A percentile compares a stretch with the other conserved stretches of the same genome.
These are phyloP conservation scores for Lactifluus hygrophoroides DNA, from an alignment of 768 basidiomycete genomes.

Conservation along the genomic window DNA sequence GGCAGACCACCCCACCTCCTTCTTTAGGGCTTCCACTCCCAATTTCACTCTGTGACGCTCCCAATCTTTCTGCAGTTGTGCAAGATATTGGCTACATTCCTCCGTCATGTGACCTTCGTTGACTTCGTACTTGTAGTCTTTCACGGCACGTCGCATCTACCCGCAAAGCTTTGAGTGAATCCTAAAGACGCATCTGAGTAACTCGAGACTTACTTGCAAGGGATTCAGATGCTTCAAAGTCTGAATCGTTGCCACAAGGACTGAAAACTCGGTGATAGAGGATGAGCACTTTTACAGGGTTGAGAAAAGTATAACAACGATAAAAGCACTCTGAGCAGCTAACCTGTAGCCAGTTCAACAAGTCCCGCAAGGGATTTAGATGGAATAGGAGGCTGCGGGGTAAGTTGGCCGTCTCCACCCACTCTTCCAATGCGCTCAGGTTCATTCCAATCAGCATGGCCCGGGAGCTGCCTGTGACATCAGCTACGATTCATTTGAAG, in stretches of 20 bases:
- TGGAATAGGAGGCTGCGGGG: conserved; percentile 74
- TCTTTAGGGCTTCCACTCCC: conserved; percentile 76
- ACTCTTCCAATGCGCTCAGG: conserved; percentile 78
- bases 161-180: background rate
- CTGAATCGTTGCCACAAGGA: conserved; percentile 85
- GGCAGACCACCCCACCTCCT: conserved; percentile 46
- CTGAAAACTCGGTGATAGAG: conserved; percentile 79
- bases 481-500: background rate
- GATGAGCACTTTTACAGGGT: conserved; percentile 55
- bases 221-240: conserved; percentile 83
- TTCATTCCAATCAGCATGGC: conserved; percentile 90
- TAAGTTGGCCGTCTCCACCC: conserved; percentile 75
- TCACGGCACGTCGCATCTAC: conserved; percentile 87
- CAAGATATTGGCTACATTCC: conserved; percentile 90
- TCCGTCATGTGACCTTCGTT: conserved; percentile 89
- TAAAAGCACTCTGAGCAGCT: background rate
- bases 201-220: conserved; percentile 53
- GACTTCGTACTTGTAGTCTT: conserved; percentile 91
- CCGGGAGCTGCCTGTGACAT: conserved; percentile 45
- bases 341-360: conserved; percentile 78
- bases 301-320: conserved; percentile 18
- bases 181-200: background rate
- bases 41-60: conserved; percentile 83
- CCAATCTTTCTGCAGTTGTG: conserved; percentile 96
- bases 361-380: conserved; percentile 75